A percentile compares a stretch with the other conserved stretches of the same genome.
phyloP scores from a whole-genome alignment of 106 monocot species.

The Iris macrosiphon region DNA sequence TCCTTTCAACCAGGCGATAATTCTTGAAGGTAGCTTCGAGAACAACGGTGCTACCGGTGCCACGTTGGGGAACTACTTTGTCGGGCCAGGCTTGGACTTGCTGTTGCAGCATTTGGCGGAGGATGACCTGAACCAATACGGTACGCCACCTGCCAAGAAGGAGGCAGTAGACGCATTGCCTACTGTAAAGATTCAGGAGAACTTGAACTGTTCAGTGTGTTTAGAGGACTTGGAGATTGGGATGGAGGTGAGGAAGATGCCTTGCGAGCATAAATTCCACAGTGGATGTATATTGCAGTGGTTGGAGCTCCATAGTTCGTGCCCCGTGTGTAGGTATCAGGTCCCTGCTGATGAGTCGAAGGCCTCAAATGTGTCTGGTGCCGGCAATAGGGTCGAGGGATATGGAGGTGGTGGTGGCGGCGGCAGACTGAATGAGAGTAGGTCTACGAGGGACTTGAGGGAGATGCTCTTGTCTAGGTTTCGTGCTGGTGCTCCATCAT shows the following conservation, averaged over 20 bases:
- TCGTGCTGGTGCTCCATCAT: background rate
- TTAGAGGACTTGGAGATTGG: conserved; percentile 32
- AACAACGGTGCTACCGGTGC: background rate
- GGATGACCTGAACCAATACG: conserved; percentile 21
- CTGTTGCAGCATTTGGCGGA: conserved; percentile 37
- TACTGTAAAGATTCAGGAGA: conserved; percentile 15
- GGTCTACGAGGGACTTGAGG: conserved; percentile 19
- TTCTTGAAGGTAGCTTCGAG: background rate
- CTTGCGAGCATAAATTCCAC: conserved; percentile 38
- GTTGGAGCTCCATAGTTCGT: conserved; percentile 43
- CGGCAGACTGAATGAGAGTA: background rate
- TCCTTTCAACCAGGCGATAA: background rate
- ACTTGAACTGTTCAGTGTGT: conserved; percentile 28
- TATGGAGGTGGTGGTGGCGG: background rate
- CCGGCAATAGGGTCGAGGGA: background rate
- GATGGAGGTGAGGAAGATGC: conserved; percentile 34
- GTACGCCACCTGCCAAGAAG: conserved; percentile 39
- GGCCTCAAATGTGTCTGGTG: conserved; percentile 4
- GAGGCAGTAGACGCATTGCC: conserved; percentile 42
- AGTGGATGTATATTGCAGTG: conserved; percentile 30
- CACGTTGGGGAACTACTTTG: conserved; percentile 25
- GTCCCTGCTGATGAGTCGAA: conserved; percentile 29
- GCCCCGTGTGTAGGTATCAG: conserved; percentile 42
- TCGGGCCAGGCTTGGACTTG: conserved; percentile 31
- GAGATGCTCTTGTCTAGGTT: conserved; percentile 15